Base-by-base conservation (phyloP, 441 rosid genomes). In the Euphorbia corollata region DNA sequence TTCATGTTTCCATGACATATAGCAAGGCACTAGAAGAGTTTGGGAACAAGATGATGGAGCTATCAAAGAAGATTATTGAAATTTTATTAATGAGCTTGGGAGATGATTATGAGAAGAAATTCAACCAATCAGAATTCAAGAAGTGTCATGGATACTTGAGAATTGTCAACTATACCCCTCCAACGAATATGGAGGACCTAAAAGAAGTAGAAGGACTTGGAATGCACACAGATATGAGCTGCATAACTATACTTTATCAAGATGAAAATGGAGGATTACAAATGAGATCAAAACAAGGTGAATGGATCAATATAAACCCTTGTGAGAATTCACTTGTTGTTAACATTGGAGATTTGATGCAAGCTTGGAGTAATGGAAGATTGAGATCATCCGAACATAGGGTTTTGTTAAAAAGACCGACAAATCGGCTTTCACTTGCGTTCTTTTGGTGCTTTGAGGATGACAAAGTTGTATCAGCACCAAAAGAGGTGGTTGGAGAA, bases 191-290 rank as follows among this genome's bases (percentile, higher is more conserved):
- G 1, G 78, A 77, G 38, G 82, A 79, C 48, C 47, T 41, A 41
- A 72, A 65, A 54, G 80, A 82, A 72, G 79, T 84, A 41, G 95
- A 87, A 75, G 91, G 97, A 58, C 92, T 86, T 0, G 92, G 95
- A 41, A 81, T 83, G 88, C 95, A 84, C 69, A 84, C 89, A 0
- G 94, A 90, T 58, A 88, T 87, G 96, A 87, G 96, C 73, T 89
- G 92, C 73, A 77, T 87, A 77, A 85, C 94, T 16, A 79, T 88
- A 24, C 81, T 88, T 32, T 83, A 81, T 73, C 97, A 88, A 70
- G 90, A 88, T 63, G 86, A 80, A 23, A 78, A 71, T 11, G 90
- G 90, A 36, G 96, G 93, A 8, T 85, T 87, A 16, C 93, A 87
- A 70, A 78, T 87, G 87, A 85, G 86, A 74, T 90, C 91, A 1